These are phyloP conservation scores for Phyllostachys edulis DNA, from an alignment of 176 grass and related monocot genomes.

Conservation along the genomic window DNA sequence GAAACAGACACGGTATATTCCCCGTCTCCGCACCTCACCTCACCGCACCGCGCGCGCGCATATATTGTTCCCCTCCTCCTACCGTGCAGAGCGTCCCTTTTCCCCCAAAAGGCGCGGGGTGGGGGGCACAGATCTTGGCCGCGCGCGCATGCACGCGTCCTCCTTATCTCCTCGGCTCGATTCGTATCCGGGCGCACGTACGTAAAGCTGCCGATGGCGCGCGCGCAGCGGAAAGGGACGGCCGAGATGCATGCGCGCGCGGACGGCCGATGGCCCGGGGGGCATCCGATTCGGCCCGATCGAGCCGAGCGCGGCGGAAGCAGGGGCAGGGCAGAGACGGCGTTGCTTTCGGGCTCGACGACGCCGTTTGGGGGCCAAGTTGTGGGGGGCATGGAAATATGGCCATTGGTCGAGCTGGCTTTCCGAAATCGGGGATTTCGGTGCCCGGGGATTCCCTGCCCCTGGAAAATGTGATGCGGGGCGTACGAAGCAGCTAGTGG, in stretches of 20 bases:
- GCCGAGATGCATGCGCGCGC: background rate
- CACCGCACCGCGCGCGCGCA: background rate
- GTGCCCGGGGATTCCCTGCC: background rate
- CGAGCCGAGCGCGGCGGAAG: background rate
- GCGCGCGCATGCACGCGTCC: background rate
- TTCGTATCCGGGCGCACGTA: background rate
- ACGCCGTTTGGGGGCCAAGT: background rate
- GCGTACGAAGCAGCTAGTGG: background rate
- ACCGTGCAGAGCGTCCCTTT: background rate
- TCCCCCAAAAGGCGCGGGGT: background rate
- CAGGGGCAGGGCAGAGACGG: background rate
- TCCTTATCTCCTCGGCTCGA: background rate
- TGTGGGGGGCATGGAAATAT: background rate
- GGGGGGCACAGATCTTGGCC: too few relatives aligned
- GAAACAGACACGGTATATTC: background rate
- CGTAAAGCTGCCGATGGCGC: background rate
- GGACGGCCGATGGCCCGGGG: background rate
- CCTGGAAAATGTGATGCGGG: background rate
- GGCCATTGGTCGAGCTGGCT: too few relatives aligned
- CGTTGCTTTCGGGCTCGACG: background rate
- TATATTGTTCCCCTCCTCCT: background rate
- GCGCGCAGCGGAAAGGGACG: background rate
- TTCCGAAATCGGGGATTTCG: background rate
- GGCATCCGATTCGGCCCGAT: constrained; percentile 19
- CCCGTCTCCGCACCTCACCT: background rate